Base-by-base conservation (phyloP, 805 yeast species). In the Wickerhamiella australiensis region DNA sequence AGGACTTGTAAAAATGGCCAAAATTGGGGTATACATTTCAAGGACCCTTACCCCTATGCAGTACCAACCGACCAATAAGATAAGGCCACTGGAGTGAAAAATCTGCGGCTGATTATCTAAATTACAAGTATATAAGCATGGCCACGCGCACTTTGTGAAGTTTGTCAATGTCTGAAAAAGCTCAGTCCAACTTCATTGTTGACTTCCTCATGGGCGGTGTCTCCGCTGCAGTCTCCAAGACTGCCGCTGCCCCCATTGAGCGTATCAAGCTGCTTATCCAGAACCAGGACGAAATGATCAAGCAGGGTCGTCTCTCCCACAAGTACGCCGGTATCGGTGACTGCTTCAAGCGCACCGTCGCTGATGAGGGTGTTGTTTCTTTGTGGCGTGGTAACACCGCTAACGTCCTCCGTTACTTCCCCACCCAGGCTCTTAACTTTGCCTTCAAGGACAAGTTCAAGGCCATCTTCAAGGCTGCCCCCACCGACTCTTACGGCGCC, bases 321-420 rank as follows among this genome's bases (percentile, higher is more conserved):
- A 80, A 75, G 68, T 86, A 86, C 80, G 78, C 72, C 60, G 95
- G 95, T 82, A 85, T 86, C 57, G 73, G 60, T 56, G 95, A 86
- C 67, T 84, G 94, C 77, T 86, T 86, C 90, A 78, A 68, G 66
- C 83, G 95, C 78, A 86, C 95, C 62, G 80, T 87, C 60, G 80
- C 82, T 63, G 83, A 81, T 63, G 95, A 86, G 77, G 95, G 95
- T 80, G 67, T 82, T 56, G 76, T 72, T 60, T 75, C 95, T 56
- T 82, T 85, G 87, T 85, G 95, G 95, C 86, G 95, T 82, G 95
- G 95, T 81, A 85, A 85, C 86, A 83, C 95, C 59, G 95, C 95
- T 65, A 85, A 85, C 75, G 95, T 85, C 68, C 80, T 85, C 74
- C 82, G 95, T 79, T 85, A 86, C 80, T 85, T 85, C 94, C 95